Conservation (phyloP, 2,329 filamentous ascomycete species). For the Fusarium torreyae region DNA sequence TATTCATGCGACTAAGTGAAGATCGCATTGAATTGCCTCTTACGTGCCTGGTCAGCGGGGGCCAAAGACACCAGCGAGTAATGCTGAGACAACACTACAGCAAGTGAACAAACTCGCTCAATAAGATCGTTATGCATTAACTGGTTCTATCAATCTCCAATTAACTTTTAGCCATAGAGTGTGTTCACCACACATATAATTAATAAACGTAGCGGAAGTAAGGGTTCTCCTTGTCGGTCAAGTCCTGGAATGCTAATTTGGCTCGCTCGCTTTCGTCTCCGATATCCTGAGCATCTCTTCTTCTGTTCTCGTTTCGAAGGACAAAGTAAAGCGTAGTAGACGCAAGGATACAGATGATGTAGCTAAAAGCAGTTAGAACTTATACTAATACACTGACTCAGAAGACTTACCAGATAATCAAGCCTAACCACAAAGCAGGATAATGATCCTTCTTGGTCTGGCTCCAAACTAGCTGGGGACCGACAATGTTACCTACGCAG, state of each 20-base stretch:
- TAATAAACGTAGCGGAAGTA: constrained; percentile 73
- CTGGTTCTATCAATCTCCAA: neutral
- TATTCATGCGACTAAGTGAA: no score
- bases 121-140: neutral
- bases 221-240: constrained; percentile 78
- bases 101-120: no score
- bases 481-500: constrained; percentile 82
- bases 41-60: no score
- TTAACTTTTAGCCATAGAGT: neutral
- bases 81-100: no score
- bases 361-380: constrained; percentile 59
- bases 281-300: constrained; percentile 60
- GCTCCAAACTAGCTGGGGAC: constrained; percentile 79
- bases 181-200: neutral
- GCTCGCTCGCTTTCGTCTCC: constrained; percentile 73
- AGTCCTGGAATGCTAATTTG: constrained; percentile 75
- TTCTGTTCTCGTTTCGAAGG: constrained; percentile 71
- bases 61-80: no score
- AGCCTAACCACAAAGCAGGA: constrained; percentile 77
- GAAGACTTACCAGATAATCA: constrained; percentile 71
- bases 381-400: rapidly evolving
- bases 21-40: no score
- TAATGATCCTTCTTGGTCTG: constrained; percentile 77
- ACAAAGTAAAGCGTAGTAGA: constrained; percentile 71
- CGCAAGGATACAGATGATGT: constrained; percentile 76